These are phyloP conservation scores for Globisporangium nagaii DNA, from an alignment of 352 stramenopile genomes.

Conservation along the genomic window DNA sequence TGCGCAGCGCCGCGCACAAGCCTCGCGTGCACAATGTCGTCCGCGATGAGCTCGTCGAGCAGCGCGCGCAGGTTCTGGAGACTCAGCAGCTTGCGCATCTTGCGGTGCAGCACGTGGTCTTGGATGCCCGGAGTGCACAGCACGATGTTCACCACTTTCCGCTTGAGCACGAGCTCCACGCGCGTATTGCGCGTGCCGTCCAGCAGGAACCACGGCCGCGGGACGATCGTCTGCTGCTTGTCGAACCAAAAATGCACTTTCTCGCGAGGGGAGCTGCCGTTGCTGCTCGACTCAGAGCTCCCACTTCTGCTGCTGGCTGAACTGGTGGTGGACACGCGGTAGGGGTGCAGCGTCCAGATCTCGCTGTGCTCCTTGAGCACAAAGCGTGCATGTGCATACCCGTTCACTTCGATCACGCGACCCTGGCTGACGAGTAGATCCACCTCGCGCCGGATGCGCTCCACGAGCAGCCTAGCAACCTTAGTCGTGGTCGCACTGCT, in stretches of 20 bases:
- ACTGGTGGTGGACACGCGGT: slow-evolving; percentile 27
- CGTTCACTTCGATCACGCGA: slow-evolving; percentile 57
- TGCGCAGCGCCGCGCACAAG: slow-evolving; percentile 18
- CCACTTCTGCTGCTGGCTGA: neutral
- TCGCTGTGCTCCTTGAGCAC: slow-evolving; percentile 36
- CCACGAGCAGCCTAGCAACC: no score
- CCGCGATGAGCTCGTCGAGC: slow-evolving; percentile 55
- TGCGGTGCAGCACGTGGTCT: slow-evolving; percentile 48
- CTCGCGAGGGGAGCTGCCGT: slow-evolving; percentile 22
- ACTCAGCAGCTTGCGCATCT: slow-evolving; percentile 68
- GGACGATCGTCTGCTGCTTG: slow-evolving; percentile 43
- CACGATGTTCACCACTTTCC: slow-evolving; percentile 76
- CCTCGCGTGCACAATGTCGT: slow-evolving; percentile 59
- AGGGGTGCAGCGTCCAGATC: slow-evolving; percentile 62
- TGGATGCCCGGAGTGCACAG: slow-evolving; percentile 68
- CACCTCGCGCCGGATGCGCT: slow-evolving; percentile 27
- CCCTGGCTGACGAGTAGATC: slow-evolving; percentile 30
- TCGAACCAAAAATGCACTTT: slow-evolving; percentile 75
- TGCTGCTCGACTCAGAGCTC: neutral
- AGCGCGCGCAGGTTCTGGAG: slow-evolving; percentile 67
- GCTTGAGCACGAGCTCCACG: slow-evolving; percentile 56
- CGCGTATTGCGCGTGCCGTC: slow-evolving; percentile 59
- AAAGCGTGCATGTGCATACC: slow-evolving; percentile 45
- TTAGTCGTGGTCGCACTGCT: neutral
- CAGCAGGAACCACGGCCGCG: slow-evolving; percentile 69